Evolutionary conservation across 2,329 filamentous ascomycete species (phyloP).

Genomic region (Harringtonia lauricola): DNA sequence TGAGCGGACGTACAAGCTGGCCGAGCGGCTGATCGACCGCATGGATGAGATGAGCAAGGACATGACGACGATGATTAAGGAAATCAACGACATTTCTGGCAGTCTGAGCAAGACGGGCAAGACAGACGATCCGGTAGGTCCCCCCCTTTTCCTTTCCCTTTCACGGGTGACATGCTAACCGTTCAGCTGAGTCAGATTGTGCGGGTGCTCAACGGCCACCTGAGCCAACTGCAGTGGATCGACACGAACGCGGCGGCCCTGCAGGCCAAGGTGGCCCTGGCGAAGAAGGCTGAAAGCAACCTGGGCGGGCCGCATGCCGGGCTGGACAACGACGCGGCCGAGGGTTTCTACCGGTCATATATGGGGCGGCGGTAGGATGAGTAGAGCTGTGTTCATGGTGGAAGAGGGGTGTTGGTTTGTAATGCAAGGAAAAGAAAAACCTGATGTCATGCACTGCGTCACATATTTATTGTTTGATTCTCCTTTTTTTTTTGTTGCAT

Average conservation of each 20-base stretch:
- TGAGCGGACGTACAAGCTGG: slow-evolving; percentile 90
- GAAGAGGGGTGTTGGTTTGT: not conserved
- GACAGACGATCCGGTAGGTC: slow-evolving; percentile 70
- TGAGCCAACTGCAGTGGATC: slow-evolving; percentile 87
- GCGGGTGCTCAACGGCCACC: slow-evolving; percentile 84
- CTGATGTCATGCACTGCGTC: no score
- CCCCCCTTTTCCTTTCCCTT: not conserved
- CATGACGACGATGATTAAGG: slow-evolving; percentile 91
- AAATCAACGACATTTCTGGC: slow-evolving; percentile 89
- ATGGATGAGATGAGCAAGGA: slow-evolving; percentile 92
- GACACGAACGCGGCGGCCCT: slow-evolving; percentile 73
- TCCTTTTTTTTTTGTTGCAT: not conserved
- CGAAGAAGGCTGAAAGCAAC: slow-evolving; percentile 66
- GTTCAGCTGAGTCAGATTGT: slow-evolving; percentile 83
- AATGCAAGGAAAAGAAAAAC: no score
- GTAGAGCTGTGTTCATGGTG: not conserved
- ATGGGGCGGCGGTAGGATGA: slow-evolving; percentile 54
- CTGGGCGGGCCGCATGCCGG: slow-evolving; percentile 46
- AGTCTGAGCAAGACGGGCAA: slow-evolving; percentile 83
- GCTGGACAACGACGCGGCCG: slow-evolving; percentile 59
- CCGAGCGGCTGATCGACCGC: slow-evolving; percentile 83
- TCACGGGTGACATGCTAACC: not conserved
- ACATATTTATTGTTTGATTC: not conserved
- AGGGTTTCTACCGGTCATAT: slow-evolving; percentile 87
- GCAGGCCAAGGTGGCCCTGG: slow-evolving; percentile 69